phyloP scores from a whole-genome alignment of 768 basidiomycete genomes.

The Antrodiella citrinella region DNA sequence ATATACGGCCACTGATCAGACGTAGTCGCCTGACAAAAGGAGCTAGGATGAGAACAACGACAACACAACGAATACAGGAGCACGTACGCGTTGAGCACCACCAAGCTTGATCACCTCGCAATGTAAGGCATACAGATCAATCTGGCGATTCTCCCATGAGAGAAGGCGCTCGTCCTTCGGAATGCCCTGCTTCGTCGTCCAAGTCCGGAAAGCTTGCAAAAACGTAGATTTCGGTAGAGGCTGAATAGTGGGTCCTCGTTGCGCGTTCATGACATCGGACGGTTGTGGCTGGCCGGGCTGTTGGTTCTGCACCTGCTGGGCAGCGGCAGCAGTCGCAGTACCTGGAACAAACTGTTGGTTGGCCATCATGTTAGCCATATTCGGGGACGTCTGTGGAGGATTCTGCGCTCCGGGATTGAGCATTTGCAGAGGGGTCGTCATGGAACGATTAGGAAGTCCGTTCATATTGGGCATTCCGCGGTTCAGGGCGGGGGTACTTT shows the following conservation, averaged over 20 bases:
- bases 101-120: conserved; percentile 50
- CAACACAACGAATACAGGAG: not conserved
- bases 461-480: not conserved
- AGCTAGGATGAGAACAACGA: conserved; percentile 7
- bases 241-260: not conserved
- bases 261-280: conserved; percentile 27
- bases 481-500: not conserved
- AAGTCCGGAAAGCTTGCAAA: conserved; percentile 41
- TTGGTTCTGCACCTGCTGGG: not conserved
- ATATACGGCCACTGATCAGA: conserved; percentile 55
- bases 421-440: conserved; percentile 3
- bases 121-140: conserved; percentile 59
- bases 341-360: conserved; percentile 18
- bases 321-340: not conserved
- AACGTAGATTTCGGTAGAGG: conserved; percentile 26
- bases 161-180: conserved; percentile 33
- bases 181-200: conserved; percentile 33
- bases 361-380: not conserved
- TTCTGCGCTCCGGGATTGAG: conserved; percentile 1
- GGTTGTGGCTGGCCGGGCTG: conserved; percentile 26
- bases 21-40: conserved; percentile 12
- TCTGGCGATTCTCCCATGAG: conserved; percentile 41
- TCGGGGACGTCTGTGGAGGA: conserved; percentile 1
- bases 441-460: conserved; percentile 1
- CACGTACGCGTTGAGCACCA: conserved; percentile 39